These are phyloP conservation scores for Fraxinus sp. DNA, from an alignment of 305 asterid genomes.

Conservation along the genomic window DNA sequence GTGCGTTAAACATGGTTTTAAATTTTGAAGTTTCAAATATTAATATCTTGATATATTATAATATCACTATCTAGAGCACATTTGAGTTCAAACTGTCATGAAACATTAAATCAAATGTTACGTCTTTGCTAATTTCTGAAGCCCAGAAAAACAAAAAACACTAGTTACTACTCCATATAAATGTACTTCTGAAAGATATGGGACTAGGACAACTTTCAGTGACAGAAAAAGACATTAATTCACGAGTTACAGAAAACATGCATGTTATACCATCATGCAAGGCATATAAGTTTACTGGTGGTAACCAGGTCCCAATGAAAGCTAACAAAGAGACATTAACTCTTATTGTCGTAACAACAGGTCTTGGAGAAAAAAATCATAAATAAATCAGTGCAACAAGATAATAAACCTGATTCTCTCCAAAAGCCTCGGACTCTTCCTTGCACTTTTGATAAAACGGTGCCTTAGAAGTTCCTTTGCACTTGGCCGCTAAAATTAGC, in stretches of 20 bases:
- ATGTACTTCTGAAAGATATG: neutral
- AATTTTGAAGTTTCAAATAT: neutral
- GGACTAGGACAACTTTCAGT: neutral
- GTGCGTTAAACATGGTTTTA: constrained; percentile 1
- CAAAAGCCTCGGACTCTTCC: constrained; percentile 82
- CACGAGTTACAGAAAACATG: neutral
- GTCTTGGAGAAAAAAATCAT: constrained; percentile 11
- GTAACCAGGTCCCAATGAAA: neutral
- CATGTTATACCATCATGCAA: constrained; percentile 4
- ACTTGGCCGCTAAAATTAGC: constrained; percentile 67
- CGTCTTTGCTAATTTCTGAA: neutral
- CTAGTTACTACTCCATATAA: neutral
- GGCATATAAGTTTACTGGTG: neutral
- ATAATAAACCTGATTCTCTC: constrained; percentile 81
- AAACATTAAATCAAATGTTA: neutral
- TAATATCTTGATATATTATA: constrained; percentile 21
- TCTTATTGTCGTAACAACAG: neutral
- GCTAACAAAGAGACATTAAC: neutral
- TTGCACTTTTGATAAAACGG: constrained; percentile 76
- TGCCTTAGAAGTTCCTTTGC: constrained; percentile 91
- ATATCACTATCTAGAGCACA: constrained; percentile 22
- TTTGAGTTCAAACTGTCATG: neutral
- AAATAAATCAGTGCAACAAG: constrained; percentile 24
- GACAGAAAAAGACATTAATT: neutral
- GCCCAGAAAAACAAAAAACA: neutral